phyloP scores from a whole-genome alignment of 345 rosid species.

The Eucalyptus fibrosa region DNA sequence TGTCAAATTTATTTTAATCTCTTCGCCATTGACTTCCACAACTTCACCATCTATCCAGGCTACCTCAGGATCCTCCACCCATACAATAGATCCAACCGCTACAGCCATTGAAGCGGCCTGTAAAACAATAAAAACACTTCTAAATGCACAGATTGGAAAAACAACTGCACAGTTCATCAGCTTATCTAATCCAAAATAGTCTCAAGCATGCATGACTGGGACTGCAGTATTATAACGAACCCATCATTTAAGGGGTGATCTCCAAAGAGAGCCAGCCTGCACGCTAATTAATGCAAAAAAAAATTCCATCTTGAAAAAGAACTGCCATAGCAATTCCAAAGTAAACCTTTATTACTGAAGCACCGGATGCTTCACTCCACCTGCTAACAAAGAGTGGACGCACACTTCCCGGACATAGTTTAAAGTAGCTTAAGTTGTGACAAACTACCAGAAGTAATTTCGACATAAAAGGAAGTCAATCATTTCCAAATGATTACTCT shows the following conservation, averaged over 20 bases:
- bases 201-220: neutral
- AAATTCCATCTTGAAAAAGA: neutral
- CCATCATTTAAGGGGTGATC: neutral
- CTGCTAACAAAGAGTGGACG: neutral
- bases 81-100: slow-evolving; percentile 64
- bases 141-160: neutral
- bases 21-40: slow-evolving; percentile 38
- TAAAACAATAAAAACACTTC: neutral
- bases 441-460: neutral
- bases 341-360: neutral
- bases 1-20: slow-evolving; percentile 45
- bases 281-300: neutral
- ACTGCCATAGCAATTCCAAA: neutral
- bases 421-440: neutral
- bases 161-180: neutral
- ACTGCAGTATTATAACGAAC: neutral
- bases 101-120: neutral
- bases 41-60: slow-evolving; percentile 96
- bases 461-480: neutral
- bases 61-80: slow-evolving; percentile 75
- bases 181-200: neutral
- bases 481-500: neutral
- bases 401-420: neutral
- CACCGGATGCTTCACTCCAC: neutral
- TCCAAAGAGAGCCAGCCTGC: neutral